Percentiles rank a stretch among this genome's conserved stretches.
phyloP scores from a whole-genome alignment of 2,329 filamentous ascomycete species.

The Pestalotiopsis sp. region DNA sequence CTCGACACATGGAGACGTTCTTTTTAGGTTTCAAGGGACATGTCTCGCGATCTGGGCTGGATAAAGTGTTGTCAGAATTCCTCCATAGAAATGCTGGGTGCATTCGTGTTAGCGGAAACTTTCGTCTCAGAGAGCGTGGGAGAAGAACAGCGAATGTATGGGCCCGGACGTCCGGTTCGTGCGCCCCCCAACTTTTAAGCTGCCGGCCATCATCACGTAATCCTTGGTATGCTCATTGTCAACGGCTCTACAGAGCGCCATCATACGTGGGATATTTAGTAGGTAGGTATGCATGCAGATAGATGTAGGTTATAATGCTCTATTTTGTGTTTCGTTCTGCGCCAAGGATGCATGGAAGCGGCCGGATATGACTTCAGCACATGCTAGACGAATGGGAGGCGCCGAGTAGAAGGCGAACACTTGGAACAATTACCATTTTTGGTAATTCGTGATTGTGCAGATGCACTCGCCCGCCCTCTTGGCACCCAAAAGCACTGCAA shows the following conservation, averaged over 20 bases:
- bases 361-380: not conserved
- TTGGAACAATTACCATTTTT: not conserved
- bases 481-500: not conserved
- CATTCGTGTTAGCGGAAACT: not conserved
- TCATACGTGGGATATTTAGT: not conserved
- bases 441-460: not conserved
- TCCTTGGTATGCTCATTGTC: not conserved
- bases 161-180: not conserved
- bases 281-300: not conserved
- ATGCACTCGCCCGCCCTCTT: not conserved
- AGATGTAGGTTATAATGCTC: not conserved
- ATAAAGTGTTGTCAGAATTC: not conserved
- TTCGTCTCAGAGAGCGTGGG: not conserved
- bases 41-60: not conserved
- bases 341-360: not conserved
- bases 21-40: slow-evolving; percentile 1
- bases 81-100: not conserved
- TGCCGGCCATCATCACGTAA: not conserved
- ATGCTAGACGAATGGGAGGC: not conserved
- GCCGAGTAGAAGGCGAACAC: not conserved
- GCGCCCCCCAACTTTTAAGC: not conserved
- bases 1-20: not conserved
- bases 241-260: not conserved
- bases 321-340: not conserved
- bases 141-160: not conserved